Base-by-base conservation (phyloP, 352 stramenopile genomes). In the Globisporangium spinosum region DNA sequence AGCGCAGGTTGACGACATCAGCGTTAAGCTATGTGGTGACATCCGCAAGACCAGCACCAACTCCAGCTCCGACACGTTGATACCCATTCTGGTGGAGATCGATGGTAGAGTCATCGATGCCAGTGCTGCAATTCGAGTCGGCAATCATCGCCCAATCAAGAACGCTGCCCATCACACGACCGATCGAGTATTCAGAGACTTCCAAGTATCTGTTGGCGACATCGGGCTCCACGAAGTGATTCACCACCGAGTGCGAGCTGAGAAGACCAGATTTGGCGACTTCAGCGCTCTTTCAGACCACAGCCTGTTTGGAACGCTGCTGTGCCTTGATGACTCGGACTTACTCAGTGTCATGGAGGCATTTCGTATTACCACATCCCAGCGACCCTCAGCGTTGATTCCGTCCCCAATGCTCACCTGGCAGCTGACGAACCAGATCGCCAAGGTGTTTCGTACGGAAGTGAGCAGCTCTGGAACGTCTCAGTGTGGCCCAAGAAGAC, bases 401-500 rank as follows among this genome's bases (percentile, higher is more conserved):
- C 75, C 75, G 34, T 65, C 73, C 38, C 74, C 76, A 54, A 82
- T 89, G 73, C 62, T 80, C 23, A 80, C 74, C 32, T 89, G 81
- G 79, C 73, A 89, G 58, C 67, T 87, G 27, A 79, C 79, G 23
- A 88, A 71, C 62, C 74, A 58, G 32, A 73, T 88, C 13, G 70
- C 69, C 34, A 89, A 81, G 64, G 35, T 51, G 8, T 86, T 85
- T 34, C 76, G 76, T n/a, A n/a, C 60, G 23, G 62, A 70, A 38
- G 20, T 5, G 17, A n/a, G 40, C n/a, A 38, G 34, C 34, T 8
- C 9, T 20, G 27, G 54, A 47, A 22, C 29, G 7, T 2, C n/a
- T 27, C n/a, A 49, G 55, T 27, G n/a, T 59, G n/a, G 27, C 8
- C 15, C 6, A 62, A 60, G 27, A 27, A 27, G 27, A 32, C 34